Percentiles rank a stretch among this genome's conserved stretches.
Evolutionary conservation across 2,329 filamentous ascomycete genomes (phyloP).

Genomic region (Cladobotryum protrusum): DNA sequence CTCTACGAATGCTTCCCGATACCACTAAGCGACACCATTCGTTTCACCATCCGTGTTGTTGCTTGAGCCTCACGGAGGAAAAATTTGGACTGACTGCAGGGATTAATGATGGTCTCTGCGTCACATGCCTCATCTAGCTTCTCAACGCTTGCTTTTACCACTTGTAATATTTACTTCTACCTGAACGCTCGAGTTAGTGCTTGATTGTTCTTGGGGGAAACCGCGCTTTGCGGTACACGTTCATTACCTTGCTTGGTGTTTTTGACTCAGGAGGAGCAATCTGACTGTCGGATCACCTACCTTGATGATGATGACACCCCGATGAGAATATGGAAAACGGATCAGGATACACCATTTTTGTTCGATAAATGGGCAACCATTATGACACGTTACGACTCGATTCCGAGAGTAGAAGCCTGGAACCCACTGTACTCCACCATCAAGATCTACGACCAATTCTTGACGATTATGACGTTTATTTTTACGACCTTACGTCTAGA

Average conservation of each 20-base stretch:
- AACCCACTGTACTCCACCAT: conserved; percentile 26
- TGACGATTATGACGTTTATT: conserved; percentile 41
- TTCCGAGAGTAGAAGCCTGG: conserved; percentile 21
- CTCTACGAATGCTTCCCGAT: conserved; percentile 30
- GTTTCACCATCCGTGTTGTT: conserved; percentile 5
- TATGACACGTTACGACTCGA: conserved; percentile 28
- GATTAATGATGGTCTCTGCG: conserved; percentile 2
- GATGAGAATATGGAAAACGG: conserved; percentile 34
- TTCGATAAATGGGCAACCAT: conserved; percentile 37
- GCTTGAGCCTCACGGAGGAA: neutral
- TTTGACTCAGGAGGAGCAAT: conserved; percentile 7
- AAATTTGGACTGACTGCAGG: conserved; percentile 7
- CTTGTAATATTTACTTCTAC: conserved; percentile 31
- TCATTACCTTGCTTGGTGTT: conserved; percentile 9
- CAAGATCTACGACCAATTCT: conserved; percentile 32
- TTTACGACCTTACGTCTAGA: conserved; percentile 43
- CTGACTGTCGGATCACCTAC: conserved; percentile 12
- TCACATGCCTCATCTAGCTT: conserved; percentile 11
- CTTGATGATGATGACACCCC: conserved; percentile 34
- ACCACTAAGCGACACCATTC: conserved; percentile 24
- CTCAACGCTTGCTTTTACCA: conserved; percentile 28
- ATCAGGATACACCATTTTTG: conserved; percentile 35
- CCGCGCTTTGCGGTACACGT: conserved; percentile 2
- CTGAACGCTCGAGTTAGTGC: conserved; percentile 16
- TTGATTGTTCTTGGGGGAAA: conserved; percentile 2